These are phyloP conservation scores for Hyphopichia pseudoburtonii DNA, from an alignment of 1,139 yeast species.

Conservation along the genomic window DNA sequence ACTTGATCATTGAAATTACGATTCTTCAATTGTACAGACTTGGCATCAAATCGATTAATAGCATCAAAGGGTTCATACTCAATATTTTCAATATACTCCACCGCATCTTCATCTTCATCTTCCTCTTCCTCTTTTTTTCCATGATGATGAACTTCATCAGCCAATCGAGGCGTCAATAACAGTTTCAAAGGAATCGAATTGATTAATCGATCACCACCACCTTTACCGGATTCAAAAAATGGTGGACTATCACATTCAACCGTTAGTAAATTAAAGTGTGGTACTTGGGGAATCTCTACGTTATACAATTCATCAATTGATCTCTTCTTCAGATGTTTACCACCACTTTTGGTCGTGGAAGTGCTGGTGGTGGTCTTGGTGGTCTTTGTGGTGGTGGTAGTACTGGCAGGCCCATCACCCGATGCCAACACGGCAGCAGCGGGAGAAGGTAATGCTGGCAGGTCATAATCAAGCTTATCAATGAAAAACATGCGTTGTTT, in stretches of 20 bases:
- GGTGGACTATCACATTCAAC: constrained; percentile 4
- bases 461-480: constrained; percentile 10
- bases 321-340: too few species aligned
- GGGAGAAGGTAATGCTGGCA: background rate
- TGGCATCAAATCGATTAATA: constrained; percentile 6
- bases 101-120: constrained; percentile 4
- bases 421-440: too few species aligned
- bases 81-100: constrained; percentile 9
- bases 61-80: constrained; percentile 15
- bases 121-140: background rate
- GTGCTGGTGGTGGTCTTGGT: background rate
- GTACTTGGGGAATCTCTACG: constrained; percentile 5
- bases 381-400: background rate
- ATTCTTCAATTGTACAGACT: constrained; percentile 23
- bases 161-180: constrained; percentile 15
- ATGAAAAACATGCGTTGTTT: constrained; percentile 30
- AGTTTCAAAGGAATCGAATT: constrained; percentile 24
- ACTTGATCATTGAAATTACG: constrained; percentile 33
- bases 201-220: constrained; percentile 13
- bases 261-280: constrained; percentile 3
- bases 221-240: constrained; percentile 3
- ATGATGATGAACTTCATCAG: background rate
- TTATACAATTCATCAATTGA: background rate
- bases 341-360: background rate
- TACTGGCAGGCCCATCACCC: constrained; percentile 5